Conservation (phyloP, 306 rosid species). For the Phaseolus lunatus region DNA sequence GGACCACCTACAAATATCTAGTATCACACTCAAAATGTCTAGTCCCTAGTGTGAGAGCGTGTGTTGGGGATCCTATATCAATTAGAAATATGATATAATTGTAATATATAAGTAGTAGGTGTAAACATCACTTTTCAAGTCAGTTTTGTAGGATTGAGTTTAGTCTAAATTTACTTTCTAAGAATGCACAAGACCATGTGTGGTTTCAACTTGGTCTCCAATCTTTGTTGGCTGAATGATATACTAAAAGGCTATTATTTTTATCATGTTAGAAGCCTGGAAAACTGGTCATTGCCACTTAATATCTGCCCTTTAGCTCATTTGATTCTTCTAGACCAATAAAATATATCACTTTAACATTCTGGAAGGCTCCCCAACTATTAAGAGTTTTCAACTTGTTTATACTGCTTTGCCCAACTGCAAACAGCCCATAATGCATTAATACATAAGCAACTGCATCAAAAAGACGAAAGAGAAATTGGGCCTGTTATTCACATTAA, state of each 20-base stretch:
- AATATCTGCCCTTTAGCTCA: neutral
- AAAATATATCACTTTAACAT: slow-evolving; percentile 32
- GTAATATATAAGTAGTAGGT: no score
- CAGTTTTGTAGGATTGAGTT: no score
- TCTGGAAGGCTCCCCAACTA: slow-evolving; percentile 13
- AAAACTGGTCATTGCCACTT: slow-evolving; percentile 18
- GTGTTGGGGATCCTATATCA: no score
- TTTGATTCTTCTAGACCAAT: slow-evolving; percentile 10
- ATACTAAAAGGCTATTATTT: neutral
- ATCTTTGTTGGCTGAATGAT: neutral
- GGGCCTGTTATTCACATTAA: slow-evolving; percentile 12
- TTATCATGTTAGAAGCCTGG: slow-evolving; percentile 8
- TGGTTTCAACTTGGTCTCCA: neutral
- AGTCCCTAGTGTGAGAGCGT: no score
- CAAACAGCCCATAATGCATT: slow-evolving; percentile 10
- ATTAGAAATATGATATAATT: no score
- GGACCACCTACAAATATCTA: no score
- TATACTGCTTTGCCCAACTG: slow-evolving; percentile 22
- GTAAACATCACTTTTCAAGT: no score
- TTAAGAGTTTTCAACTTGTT: slow-evolving; percentile 32
- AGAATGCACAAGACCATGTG: neutral
- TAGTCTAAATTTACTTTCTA: no score
- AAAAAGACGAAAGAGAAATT: slow-evolving; percentile 24
- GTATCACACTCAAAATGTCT: no score
- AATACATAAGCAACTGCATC: slow-evolving; percentile 21